Evolutionary conservation across 805 yeast genomes (phyloP), one percentile per base, ranked within the genome.

Genomic region (Saturnispora diversa): DNA sequence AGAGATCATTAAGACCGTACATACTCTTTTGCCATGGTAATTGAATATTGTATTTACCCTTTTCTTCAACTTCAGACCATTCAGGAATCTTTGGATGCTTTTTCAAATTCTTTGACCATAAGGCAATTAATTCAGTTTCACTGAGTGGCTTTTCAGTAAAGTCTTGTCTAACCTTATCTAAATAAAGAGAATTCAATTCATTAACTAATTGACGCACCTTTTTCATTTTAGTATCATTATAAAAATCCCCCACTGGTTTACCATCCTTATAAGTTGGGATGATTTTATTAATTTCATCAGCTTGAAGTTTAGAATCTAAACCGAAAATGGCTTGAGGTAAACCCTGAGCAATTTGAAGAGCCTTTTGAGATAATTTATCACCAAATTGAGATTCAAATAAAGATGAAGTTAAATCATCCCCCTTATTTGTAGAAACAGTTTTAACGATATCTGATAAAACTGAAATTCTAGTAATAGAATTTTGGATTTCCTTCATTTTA

Each of bases 1-100:
- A 55, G 12, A 87, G 80, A 40, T 84, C 81, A 50, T 75, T 62
- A 53, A 94, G 80, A 17, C 97, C 97, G 60, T 72, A 86, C 46
- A 83, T 69, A 35, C 77, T 74, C 43, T 69, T 70, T 63, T 86
- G 94, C 88, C 92, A 84, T 42, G 95, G 95, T 44, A 87, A 66
- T 26, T 66, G 53, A 37, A 85, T 71, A n/a, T 64, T 59, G 23
- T 58, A 58, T 2, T 25, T 28, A 24, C 63, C 62, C 28, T 48
- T 48, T 44, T 60, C 62, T 44, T 58, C 57, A 24, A 59, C 58
- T 35, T 59, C 64, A 9, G 52, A 42, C 42, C 52, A 47, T 47
- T 54, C 49, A 50, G 72, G 56, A 30, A 72, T 39, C 27, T 59
- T 62, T 17, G 63, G 60, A 45, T 73, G 77, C 35, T 55, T 60